Percentiles rank a stretch among this genome's conserved stretches.
Evolutionary conservation across 2,329 filamentous ascomycete species (phyloP).

Genomic region (Xylariaceae sp.): DNA sequence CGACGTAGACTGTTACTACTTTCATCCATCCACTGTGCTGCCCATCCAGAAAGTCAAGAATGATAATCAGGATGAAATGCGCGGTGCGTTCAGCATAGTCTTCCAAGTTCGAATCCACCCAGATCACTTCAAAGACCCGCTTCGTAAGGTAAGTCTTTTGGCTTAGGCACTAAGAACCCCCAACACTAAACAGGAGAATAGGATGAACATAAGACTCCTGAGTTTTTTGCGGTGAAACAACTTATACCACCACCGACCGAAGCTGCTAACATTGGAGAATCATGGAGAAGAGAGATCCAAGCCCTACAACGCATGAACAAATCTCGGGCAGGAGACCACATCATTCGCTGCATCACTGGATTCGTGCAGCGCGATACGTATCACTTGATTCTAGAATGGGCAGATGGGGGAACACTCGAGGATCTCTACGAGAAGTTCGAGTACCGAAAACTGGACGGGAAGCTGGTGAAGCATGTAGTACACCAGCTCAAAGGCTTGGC

Average conservation of each 20-base stretch:
- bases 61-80: not conserved
- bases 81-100: not conserved
- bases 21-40: not conserved
- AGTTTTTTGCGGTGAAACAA: not conserved
- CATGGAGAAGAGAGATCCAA: not conserved
- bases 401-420: not conserved
- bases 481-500: not conserved
- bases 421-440: not conserved
- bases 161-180: not conserved
- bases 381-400: not conserved
- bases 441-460: not conserved
- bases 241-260: not conserved
- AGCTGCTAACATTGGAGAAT: not conserved
- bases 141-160: not conserved
- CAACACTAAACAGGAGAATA: too few species aligned
- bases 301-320: not conserved
- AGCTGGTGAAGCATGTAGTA: not conserved
- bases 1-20: not conserved
- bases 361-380: not conserved
- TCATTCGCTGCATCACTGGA: not conserved
- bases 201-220: not conserved
- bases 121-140: not conserved
- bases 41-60: not conserved
- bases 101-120: not conserved
- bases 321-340: not conserved